phyloP scores from a whole-genome alignment of 1,284 basidiomycete species.

The Trichosporon faecale region DNA sequence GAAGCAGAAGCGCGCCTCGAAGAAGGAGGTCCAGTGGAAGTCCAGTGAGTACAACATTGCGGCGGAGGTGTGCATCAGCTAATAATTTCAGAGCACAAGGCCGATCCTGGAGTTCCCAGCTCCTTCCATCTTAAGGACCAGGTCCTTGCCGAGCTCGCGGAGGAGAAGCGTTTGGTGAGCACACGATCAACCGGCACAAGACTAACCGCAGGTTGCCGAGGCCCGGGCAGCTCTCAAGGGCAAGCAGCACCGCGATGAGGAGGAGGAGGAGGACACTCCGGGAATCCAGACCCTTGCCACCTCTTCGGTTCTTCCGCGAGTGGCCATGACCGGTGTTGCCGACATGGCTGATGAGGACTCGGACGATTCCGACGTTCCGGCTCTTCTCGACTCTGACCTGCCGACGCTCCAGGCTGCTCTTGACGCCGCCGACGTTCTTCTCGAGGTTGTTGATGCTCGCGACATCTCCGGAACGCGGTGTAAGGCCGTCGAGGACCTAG shows the following conservation, averaged over 20 bases:
- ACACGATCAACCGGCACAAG: too few species aligned
- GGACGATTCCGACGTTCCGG: slow-evolving; percentile 57
- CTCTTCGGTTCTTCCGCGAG: slow-evolving; percentile 29
- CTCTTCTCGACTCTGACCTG: slow-evolving; percentile 66
- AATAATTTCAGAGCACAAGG: slow-evolving; percentile 62
- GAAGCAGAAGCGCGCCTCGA: slow-evolving; percentile 73
- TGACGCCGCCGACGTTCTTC: slow-evolving; percentile 75
- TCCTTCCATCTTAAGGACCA: slow-evolving; percentile 96
- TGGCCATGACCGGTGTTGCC: slow-evolving; percentile 20
- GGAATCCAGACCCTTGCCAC: slow-evolving; percentile 36
- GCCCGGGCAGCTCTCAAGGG: slow-evolving; percentile 4
- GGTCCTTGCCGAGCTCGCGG: slow-evolving; percentile 84
- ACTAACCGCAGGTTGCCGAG: slow-evolving; percentile 5
- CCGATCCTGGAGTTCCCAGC: slow-evolving; percentile 95
- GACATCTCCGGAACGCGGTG: slow-evolving; percentile 73
- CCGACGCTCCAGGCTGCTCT: slow-evolving; percentile 68
- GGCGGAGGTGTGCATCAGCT: not conserved
- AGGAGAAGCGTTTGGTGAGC: slow-evolving; percentile 61
- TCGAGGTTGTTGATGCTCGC: slow-evolving; percentile 80
- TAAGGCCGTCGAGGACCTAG: slow-evolving; percentile 62
- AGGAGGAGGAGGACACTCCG: slow-evolving; percentile 47
- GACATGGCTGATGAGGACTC: slow-evolving; percentile 36
- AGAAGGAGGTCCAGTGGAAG: slow-evolving; percentile 86
- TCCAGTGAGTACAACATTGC: slow-evolving; percentile 63
- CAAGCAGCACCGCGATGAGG: slow-evolving; percentile 27